Base-by-base conservation (phyloP, 768 basidiomycete genomes). In the Suillus spraguei region DNA sequence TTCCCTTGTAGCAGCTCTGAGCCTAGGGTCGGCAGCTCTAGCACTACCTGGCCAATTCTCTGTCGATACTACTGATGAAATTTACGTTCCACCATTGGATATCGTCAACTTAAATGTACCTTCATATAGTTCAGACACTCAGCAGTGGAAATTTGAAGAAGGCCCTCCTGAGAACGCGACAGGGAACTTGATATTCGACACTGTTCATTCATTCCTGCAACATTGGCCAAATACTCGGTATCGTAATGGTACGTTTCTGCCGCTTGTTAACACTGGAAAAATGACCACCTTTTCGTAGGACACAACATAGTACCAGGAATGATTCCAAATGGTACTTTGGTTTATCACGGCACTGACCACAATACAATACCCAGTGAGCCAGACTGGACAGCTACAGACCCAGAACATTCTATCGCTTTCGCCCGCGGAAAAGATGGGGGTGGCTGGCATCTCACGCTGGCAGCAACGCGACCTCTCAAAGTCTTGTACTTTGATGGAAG, bases 361-460 rank as follows among this genome's bases (percentile, higher is more conserved):
- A 28, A 66, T 0, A 60, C 69, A 8, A 59, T 75, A 14, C 78
- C 78, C 6, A 53, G 55, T 1, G 64, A 59, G 17, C 76, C 74
- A 0, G 73, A 78, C 16, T 80, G 77, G 79, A 64, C 67, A 10
- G 71, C 75, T 13, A 72, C 71, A 4, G 78, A 80, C 60, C 74
- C 77, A 13, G 79, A 80, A 55, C 73, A 77, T 61, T 75, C 78
- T 0, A 75, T 78, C 20, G 0, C 77, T 6, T 82, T 82, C 65
- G 82, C 63, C 44, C 65, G 17, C 14, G 4, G 1, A 5, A 33
- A 38, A 17, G n/a, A 63, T 33, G 63, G 41, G 11, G 65, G 63
- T 22, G 75, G 72, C 56, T 73, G 74, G 76, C 71, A 72, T 20
- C 61, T 77, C 22, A 78, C 74, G 9, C 60, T 77, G 2, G 67